Evolutionary conservation across 352 stramenopile species (phyloP).

Genomic region (Phytophthora pinifolia): DNA sequence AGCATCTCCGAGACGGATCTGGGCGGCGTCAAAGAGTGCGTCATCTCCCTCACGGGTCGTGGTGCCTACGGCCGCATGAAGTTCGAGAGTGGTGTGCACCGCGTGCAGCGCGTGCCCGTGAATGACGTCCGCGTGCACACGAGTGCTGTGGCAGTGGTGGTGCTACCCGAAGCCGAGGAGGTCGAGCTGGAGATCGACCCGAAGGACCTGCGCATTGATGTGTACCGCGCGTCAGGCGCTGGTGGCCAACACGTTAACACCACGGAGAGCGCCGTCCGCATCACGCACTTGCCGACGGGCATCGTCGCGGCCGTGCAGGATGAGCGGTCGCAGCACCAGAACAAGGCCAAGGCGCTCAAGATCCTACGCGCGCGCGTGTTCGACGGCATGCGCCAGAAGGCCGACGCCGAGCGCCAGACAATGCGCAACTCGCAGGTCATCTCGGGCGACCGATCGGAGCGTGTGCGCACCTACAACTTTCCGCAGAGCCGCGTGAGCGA

Average conservation of each 20-base stretch:
- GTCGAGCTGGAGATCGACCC: slow-evolving; percentile 89
- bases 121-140: slow-evolving; percentile 98
- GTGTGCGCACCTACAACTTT: slow-evolving; percentile 99
- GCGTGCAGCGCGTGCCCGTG: slow-evolving; percentile 96
- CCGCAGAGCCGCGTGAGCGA: slow-evolving; percentile 95
- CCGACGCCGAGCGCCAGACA: slow-evolving; percentile 53
- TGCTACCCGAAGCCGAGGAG: slow-evolving; percentile 92
- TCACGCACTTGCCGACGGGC: slow-evolving; percentile 97
- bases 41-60: slow-evolving; percentile 65
- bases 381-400: slow-evolving; percentile 88
- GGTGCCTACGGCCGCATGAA: slow-evolving; percentile 97
- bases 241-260: slow-evolving; percentile 99
- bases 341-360: slow-evolving; percentile 98
- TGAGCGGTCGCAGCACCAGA: slow-evolving; percentile 97
- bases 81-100: slow-evolving; percentile 97
- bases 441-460: slow-evolving; percentile 95
- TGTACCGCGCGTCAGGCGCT: slow-evolving; percentile 95
- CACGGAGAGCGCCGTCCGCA: slow-evolving; percentile 96
- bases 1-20: slow-evolving; percentile 83
- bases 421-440: slow-evolving; percentile 91
- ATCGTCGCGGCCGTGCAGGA: slow-evolving; percentile 91
- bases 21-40: slow-evolving; percentile 84
- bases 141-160: slow-evolving; percentile 96
- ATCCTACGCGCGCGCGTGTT: slow-evolving; percentile 96
- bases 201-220: slow-evolving; percentile 97